Evolutionary conservation across 331 rosid genomes (phyloP).

Genomic region (Malus hybrid): DNA sequence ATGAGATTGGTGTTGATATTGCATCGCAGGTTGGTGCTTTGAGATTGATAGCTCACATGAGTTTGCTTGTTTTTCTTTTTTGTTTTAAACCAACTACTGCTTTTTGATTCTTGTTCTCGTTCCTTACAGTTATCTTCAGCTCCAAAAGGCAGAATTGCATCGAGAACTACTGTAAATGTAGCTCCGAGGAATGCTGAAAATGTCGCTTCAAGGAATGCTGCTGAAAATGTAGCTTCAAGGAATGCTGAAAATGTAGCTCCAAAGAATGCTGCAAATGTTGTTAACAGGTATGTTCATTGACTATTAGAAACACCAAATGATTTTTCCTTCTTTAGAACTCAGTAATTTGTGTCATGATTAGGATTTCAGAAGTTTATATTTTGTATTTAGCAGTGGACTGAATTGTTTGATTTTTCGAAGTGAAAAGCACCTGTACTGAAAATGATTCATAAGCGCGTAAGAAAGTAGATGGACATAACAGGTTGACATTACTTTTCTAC

Average conservation of each 20-base stretch:
- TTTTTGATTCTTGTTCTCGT: not conserved
- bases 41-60: not conserved
- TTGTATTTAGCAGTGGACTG: not conserved
- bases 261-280: slow-evolving; percentile 47
- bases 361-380: not conserved
- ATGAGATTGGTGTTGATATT: slow-evolving; percentile 97
- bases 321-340: not conserved
- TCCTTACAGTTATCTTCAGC: slow-evolving; percentile 77
- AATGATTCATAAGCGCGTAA: not conserved
- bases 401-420: not conserved
- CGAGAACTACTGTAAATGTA: slow-evolving; percentile 55
- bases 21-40: slow-evolving; percentile 78
- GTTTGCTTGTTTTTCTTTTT: not conserved
- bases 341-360: not conserved
- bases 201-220: no score
- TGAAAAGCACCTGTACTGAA: not conserved
- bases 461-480: not conserved
- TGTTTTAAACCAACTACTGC: not conserved
- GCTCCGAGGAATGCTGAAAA: slow-evolving; percentile 43
- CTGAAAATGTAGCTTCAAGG: slow-evolving; percentile 51
- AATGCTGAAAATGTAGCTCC: slow-evolving; percentile 45
- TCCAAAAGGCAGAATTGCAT: slow-evolving; percentile 88
- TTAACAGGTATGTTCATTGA: slow-evolving; percentile 29
- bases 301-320: not conserved
- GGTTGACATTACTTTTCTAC: not conserved